Base-by-base conservation (phyloP, 1,284 basidiomycete genomes). In the Naganishia liquefaciens region DNA sequence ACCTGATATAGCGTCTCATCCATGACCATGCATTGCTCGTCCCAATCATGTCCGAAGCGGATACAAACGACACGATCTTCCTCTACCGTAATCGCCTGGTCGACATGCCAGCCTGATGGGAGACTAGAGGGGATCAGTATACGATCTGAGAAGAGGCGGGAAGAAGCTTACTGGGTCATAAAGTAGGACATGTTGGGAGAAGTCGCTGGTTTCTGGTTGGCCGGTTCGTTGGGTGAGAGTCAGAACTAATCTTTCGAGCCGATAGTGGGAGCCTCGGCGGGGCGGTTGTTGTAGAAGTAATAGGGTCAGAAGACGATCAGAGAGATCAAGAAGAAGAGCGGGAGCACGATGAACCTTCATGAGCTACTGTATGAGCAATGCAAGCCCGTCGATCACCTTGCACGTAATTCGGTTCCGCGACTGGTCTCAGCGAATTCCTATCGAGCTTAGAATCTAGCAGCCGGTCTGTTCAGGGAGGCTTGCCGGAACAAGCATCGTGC, bases 21-120 rank as follows among this genome's bases (percentile, higher is more conserved):
- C 93, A 98, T 97, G 40, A 88, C 89, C 96, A 98, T 98, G 81
- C 95, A 99, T 69, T 95, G 89, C 1, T 86, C 82, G 77, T 99
- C 92, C 86, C 88, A 90, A 79, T 97, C 94, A 77, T 95, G 90
- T 0, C 95, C 95, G 77, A 98, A 99, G 13, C 95, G 88, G 66
- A 98, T 87, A 66, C 93, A 89, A 43, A 99, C 95, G 42, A 97
- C 87, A 57, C 95, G 86, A 74, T 97, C 93, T 79, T 99, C 95
- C 79, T 99, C 95, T 0, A 93, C 94, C 69, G 97, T 89, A 77
- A 99, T 98, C 5, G 95, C 93, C 78, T 78, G 92, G 76, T 96
- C 93, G 70, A 96, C 93, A 76, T 96, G 93, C 93, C 93, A 95
- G 62, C 93, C 93, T 70, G 91, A 92, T 19, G 92, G 91, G 23